These are phyloP conservation scores for Dactylella cylindrospora DNA, from an alignment of 2,329 filamentous ascomycete species.

Conservation along the genomic window DNA sequence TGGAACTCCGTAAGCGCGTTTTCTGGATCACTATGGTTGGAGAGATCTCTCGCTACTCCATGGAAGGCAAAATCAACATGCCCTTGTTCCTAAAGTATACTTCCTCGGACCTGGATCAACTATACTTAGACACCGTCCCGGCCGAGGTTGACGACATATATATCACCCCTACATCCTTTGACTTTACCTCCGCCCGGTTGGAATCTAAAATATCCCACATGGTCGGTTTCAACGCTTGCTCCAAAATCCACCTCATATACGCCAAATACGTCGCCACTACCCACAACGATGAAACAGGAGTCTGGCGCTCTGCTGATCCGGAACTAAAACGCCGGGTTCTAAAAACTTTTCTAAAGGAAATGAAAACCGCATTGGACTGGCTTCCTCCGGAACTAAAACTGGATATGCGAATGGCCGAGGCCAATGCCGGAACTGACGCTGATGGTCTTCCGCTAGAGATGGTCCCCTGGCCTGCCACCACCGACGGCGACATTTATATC, in stretches of 20 bases:
- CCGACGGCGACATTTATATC: conserved; percentile 41
- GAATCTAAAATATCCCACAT: conserved; percentile 31
- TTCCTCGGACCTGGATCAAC: conserved; percentile 29
- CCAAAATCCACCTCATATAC: conserved; percentile 41
- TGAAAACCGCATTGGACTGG: conserved; percentile 39
- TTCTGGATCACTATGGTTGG: conserved; percentile 43
- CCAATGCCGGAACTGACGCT: conserved; percentile 34
- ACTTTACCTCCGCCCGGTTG: conserved; percentile 27
- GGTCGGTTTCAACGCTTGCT: conserved; percentile 44
- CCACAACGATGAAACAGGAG: conserved; percentile 40
- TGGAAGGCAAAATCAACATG: conserved; percentile 41
- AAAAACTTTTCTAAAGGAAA: conserved; percentile 40
- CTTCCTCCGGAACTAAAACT: conserved; percentile 34
- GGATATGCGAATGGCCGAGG: conserved; percentile 43
- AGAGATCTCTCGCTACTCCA: conserved; percentile 43
- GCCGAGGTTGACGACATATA: conserved; percentile 38
- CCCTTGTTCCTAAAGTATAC: conserved; percentile 41
- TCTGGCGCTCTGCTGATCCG: conserved; percentile 38
- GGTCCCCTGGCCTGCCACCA: conserved; percentile 40
- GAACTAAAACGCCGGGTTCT: conserved; percentile 41
- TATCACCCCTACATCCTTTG: conserved; percentile 36
- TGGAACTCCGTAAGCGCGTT: conserved; percentile 41
- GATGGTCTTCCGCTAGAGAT: conserved; percentile 41
- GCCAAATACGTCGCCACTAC: conserved; percentile 40
- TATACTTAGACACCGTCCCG: conserved; percentile 34